Conservation (phyloP, 2,329 filamentous ascomycete genomes). For the Aspergillus ruber region DNA sequence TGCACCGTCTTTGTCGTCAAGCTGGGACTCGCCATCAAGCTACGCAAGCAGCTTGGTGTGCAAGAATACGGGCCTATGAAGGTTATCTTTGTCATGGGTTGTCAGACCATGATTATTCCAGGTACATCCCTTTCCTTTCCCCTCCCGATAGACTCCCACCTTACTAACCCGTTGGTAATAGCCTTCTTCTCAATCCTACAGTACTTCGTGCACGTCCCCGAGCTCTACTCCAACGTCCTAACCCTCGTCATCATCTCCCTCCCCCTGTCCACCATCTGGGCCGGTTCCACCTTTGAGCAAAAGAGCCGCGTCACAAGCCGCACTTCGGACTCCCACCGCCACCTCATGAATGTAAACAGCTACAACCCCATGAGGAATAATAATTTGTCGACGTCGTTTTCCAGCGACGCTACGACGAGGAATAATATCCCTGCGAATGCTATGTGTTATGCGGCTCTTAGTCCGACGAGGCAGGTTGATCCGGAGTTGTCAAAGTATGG, state of each 20-base stretch:
- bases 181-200: conserved; percentile 56
- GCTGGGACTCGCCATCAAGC: conserved; percentile 51
- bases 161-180: conserved; percentile 26
- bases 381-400: conserved; percentile 8
- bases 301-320: conserved; percentile 4
- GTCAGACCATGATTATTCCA: conserved; percentile 60
- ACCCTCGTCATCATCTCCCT: conserved; percentile 58
- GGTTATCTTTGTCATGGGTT: conserved; percentile 61
- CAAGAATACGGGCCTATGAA: conserved; percentile 59
- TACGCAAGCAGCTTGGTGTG: conserved; percentile 52
- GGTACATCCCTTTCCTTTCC: conserved; percentile 33
- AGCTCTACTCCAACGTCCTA: conserved; percentile 50
- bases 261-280: conserved; percentile 63
- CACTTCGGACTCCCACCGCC: conserved; percentile 13
- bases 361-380: conserved; percentile 9
- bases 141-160: background rate
- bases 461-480: conserved; percentile 9
- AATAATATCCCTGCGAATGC: conserved; percentile 12
- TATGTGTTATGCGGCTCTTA: conserved; percentile 22
- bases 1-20: conserved; percentile 57
- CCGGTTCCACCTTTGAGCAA: conserved; percentile 35
- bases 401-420: background rate
- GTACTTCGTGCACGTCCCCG: conserved; percentile 46
- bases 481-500: conserved; percentile 14
- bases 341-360: conserved; percentile 3